These are phyloP conservation scores for Jamesozyma piceae DNA, from an alignment of 805 yeast species.

Conservation along the genomic window DNA sequence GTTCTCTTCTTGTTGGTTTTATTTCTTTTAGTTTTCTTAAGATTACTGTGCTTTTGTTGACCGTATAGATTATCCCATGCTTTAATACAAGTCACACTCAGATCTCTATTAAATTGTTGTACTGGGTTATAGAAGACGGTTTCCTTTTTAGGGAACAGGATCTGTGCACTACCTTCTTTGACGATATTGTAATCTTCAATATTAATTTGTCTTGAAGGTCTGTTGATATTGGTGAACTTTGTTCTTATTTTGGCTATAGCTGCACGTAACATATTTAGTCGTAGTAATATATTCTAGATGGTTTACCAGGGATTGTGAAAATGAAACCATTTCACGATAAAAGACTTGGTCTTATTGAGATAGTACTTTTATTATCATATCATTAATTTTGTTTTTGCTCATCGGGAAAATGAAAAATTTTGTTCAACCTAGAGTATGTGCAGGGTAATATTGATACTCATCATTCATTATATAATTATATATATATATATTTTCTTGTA, in stretches of 20 bases:
- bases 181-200: constrained; percentile 34
- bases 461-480: not conserved
- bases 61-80: constrained; percentile 71
- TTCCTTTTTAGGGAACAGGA: constrained; percentile 72
- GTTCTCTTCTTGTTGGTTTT: constrained; percentile 19
- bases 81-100: constrained; percentile 72
- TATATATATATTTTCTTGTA: no score
- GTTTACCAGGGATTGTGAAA: no score
- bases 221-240: not conserved
- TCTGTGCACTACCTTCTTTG: constrained; percentile 75
- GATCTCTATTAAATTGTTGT: constrained; percentile 92
- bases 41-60: constrained; percentile 4
- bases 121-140: constrained; percentile 90
- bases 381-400: no score
- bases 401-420: no score
- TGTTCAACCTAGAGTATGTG: not conserved
- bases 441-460: not conserved
- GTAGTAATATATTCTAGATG: no score
- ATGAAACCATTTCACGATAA: no score
- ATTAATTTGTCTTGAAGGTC: constrained; percentile 9
- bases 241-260: constrained; percentile 19
- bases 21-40: constrained; percentile 10
- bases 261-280: constrained; percentile 19
- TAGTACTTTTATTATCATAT: no score
- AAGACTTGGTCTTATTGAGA: no score